Conservation (phyloP, 352 stramenopile species). For the Peronospora destructor region DNA sequence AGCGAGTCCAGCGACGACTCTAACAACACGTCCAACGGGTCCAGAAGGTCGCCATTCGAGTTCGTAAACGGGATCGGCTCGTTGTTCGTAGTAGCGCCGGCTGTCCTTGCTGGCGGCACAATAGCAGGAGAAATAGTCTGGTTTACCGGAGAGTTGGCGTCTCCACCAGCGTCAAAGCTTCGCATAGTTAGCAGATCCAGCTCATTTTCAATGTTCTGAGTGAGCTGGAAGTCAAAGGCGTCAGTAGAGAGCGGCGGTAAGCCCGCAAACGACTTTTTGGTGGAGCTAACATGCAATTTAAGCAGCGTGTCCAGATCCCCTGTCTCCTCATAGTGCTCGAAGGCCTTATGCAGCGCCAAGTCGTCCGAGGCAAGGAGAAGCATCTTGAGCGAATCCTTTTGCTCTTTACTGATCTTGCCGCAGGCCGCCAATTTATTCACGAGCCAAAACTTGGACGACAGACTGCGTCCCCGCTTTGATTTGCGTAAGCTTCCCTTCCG, state of each 20-base stretch:
- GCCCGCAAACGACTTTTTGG: constrained; percentile 48
- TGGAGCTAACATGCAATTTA: constrained; percentile 53
- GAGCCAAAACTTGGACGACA: constrained; percentile 84
- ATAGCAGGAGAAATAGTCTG: constrained; percentile 11
- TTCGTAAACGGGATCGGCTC: constrained; percentile 43
- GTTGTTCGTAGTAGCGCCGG: constrained; percentile 4
- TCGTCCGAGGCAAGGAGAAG: constrained; percentile 74
- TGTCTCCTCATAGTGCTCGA: constrained; percentile 76
- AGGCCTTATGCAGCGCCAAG: constrained; percentile 58
- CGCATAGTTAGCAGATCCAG: constrained; percentile 70
- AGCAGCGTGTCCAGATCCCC: constrained; percentile 67
- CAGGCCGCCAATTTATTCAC: constrained; percentile 76
- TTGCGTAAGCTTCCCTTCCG: constrained; percentile 34
- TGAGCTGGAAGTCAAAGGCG: constrained; percentile 70
- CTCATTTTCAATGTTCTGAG: constrained; percentile 74
- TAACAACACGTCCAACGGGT: constrained; percentile 51
- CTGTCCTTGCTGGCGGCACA: constrained; percentile 5
- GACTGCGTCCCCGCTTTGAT: constrained; percentile 56
- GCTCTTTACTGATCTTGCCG: constrained; percentile 75
- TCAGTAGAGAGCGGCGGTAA: constrained; percentile 53
- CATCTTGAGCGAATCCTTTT: constrained; percentile 78
- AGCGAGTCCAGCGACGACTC: constrained; percentile 44
- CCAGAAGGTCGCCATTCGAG: constrained; percentile 32
- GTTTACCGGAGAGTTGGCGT: constrained; percentile 16
- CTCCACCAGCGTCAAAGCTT: constrained; percentile 34